Percentiles rank a stretch among this genome's conserved stretches.
phyloP scores from a whole-genome alignment of 768 basidiomycete genomes.

The Lactarius indigo region DNA sequence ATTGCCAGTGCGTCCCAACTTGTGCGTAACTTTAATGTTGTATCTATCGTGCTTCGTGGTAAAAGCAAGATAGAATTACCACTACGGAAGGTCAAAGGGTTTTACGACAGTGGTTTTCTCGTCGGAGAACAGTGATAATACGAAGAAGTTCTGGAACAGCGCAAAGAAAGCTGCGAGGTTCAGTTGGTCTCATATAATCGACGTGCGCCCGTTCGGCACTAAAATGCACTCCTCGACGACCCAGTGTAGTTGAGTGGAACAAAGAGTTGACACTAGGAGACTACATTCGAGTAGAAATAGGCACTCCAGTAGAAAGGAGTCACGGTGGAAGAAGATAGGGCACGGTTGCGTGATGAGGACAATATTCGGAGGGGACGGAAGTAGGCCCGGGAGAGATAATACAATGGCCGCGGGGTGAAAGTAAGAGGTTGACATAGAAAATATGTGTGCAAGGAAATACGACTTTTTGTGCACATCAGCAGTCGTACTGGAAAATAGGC shows the following conservation, averaged over 20 bases:
- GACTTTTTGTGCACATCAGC: background rate
- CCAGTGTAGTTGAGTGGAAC: constrained; percentile 23
- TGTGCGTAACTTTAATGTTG: background rate
- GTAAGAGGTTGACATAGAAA: background rate
- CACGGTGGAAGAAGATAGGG: constrained; percentile 14
- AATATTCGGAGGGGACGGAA: constrained; percentile 16
- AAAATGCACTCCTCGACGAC: constrained; percentile 15
- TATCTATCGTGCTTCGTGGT: background rate
- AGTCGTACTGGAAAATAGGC: background rate
- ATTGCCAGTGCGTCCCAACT: too few species aligned
- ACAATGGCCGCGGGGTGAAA: background rate
- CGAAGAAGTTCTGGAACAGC: constrained; percentile 3
- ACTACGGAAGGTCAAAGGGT: constrained; percentile 20
- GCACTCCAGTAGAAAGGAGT: constrained; percentile 20
- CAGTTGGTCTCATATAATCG: background rate
- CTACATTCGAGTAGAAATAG: constrained; percentile 18
- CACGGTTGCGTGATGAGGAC: constrained; percentile 14
- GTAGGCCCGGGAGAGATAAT: constrained; percentile 10
- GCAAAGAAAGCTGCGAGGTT: constrained; percentile 21
- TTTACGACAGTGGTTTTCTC: constrained; percentile 24
- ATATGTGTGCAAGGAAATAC: background rate
- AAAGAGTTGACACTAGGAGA: constrained; percentile 12
- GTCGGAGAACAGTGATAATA: background rate
- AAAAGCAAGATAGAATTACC: constrained; percentile 9
- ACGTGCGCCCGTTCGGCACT: background rate